Conservation (phyloP, 2,329 filamentous ascomycete species). For the Penicillium sp. region DNA sequence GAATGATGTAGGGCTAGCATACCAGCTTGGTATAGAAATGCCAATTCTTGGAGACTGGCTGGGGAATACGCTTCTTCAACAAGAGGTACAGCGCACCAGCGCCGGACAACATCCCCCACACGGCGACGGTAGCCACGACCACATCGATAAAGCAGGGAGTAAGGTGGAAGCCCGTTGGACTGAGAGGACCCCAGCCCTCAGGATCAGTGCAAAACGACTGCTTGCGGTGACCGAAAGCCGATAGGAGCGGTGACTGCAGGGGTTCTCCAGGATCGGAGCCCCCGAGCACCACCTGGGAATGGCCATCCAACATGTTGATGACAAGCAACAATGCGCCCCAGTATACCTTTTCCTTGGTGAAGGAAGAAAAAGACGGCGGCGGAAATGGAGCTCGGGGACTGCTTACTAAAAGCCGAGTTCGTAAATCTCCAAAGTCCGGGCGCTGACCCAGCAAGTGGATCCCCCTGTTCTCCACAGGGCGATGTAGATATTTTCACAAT, state of each 20-base stretch:
- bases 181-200: slow-evolving; percentile 95
- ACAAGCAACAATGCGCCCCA: slow-evolving; percentile 21
- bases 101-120: slow-evolving; percentile 73
- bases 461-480: not conserved
- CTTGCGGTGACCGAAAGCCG: slow-evolving; percentile 24
- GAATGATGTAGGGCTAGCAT: slow-evolving; percentile 28
- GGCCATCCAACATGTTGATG: slow-evolving; percentile 32
- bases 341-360: slow-evolving; percentile 21
- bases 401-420: slow-evolving; percentile 21
- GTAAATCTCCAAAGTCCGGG: slow-evolving; percentile 5
- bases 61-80: slow-evolving; percentile 61
- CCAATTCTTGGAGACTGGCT: slow-evolving; percentile 72
- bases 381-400: slow-evolving; percentile 16
- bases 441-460: not conserved
- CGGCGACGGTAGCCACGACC: slow-evolving; percentile 72
- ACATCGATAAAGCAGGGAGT: slow-evolving; percentile 97
- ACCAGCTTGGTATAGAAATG: slow-evolving; percentile 93
- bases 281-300: slow-evolving; percentile 33
- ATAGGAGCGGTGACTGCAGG: slow-evolving; percentile 23
- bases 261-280: slow-evolving; percentile 26
- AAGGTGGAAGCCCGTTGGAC: slow-evolving; percentile 81
- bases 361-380: slow-evolving; percentile 13
- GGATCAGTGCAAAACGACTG: slow-evolving; percentile 80
- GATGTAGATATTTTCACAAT: not conserved
- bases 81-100: slow-evolving; percentile 75